Evolutionary conservation across 2,329 filamentous ascomycete genomes (phyloP), one percentile per base, ranked within the genome.

Genomic region (Hortaea werneckii): DNA sequence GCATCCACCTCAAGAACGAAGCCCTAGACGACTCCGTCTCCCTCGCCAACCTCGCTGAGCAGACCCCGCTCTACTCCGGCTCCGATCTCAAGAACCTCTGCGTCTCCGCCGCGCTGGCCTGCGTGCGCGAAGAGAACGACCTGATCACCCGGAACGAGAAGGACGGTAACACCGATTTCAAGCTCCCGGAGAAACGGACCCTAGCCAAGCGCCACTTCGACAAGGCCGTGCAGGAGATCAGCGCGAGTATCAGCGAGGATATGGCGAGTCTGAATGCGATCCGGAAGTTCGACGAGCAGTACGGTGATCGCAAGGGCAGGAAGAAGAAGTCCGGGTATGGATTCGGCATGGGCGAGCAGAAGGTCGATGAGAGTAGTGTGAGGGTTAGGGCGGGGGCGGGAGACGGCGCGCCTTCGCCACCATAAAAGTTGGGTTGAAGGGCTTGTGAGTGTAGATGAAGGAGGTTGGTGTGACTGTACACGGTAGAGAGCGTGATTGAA

Each of bases 201-300:
- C 73, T 98, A 29, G 73, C 70, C 3, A 66, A 68, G 20, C 65
- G 73, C 2, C 92, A 98, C 67, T 96, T 98, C 60, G 84, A 89
- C 11, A 83, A 80, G 54, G 92, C 87, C 2, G 73, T 95, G 58
- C 77, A 80, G 57, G 89, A 96, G 65, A 95, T 98, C 55, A 86
- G 83, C 46, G 88, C 92, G 0, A 94, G 86, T 58, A 89, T 95
- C 54, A 89, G 80, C 57, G 90, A 95, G 65, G 89, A 98, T 59
- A 96, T 95, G 90, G 75, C 79, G 41, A 87, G 80, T 29, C 71
- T 98, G 51, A 79, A 80, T 53, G 85, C 86, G 9, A 95, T 98
- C 58, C 78, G 87, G 57, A 94, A 94, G 67, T 98, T 96, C 60
- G 92, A 98, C 62, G 87, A 95, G 67, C 85, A 90, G 64, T 98